A percentile compares a stretch with the other conserved stretches of the same genome.
These are phyloP conservation scores for Trifolium pratense DNA, from an alignment of 306 rosid species.

Conservation along the genomic window DNA sequence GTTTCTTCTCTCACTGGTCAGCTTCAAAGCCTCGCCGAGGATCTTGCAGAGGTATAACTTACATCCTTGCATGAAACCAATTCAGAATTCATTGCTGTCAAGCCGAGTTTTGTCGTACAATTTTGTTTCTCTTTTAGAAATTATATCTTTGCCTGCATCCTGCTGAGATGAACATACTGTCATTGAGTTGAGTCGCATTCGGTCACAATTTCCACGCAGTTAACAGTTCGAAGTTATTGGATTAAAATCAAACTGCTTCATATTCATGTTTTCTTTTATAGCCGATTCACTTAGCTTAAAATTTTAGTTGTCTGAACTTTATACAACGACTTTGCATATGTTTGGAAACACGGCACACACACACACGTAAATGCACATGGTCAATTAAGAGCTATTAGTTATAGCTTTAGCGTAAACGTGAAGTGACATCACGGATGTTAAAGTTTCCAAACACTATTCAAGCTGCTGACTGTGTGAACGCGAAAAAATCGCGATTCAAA, in stretches of 20 bases:
- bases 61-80: background rate
- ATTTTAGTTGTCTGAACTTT: background rate
- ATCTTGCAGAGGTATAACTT: constrained; percentile 85
- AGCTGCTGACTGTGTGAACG: background rate
- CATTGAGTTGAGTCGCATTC: too few species aligned
- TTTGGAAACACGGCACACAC: background rate
- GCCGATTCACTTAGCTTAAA: background rate
- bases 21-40: constrained; percentile 86
- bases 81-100: background rate
- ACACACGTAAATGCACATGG: background rate
- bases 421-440: background rate
- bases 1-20: constrained; percentile 98
- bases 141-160: too few species aligned
- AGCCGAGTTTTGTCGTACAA: background rate
- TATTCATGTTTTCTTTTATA: background rate
- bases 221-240: background rate
- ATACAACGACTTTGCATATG: background rate
- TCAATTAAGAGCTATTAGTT: background rate
- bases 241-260: background rate
- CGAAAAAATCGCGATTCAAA: background rate
- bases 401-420: background rate
- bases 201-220: background rate
- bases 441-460: background rate
- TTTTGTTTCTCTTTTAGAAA: too few species aligned
- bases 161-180: too few species aligned